Percentiles rank a stretch among this genome's conserved stretches.
These are phyloP conservation scores for Hymenoscyphus repandus DNA, from an alignment of 2,329 filamentous ascomycete species.

Conservation along the genomic window DNA sequence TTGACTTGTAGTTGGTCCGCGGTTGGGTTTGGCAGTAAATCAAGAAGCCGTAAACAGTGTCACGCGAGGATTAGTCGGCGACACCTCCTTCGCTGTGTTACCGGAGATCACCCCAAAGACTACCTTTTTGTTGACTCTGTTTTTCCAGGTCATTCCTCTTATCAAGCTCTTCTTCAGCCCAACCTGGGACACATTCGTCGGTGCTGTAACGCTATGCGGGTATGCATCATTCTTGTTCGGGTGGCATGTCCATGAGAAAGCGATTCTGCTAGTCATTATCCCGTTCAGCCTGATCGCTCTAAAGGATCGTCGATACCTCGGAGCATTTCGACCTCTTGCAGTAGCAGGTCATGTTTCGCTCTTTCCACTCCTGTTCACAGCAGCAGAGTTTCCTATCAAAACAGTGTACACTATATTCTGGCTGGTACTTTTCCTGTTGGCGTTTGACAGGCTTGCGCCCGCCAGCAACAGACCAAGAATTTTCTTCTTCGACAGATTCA, in stretches of 20 bases:
- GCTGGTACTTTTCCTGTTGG: conserved; percentile 79
- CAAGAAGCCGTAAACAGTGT: conserved; percentile 76
- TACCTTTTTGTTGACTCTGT: conserved; percentile 77
- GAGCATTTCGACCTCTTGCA: conserved; percentile 85
- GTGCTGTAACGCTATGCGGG: conserved; percentile 83
- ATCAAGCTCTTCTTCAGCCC: conserved; percentile 76
- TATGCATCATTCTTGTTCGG: conserved; percentile 97
- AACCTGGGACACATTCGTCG: conserved; percentile 85
- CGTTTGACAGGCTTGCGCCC: conserved; percentile 82
- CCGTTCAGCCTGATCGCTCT: conserved; percentile 92
- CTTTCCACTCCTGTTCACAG: conserved; percentile 88
- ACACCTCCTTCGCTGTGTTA: conserved; percentile 88
- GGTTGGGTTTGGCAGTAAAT: conserved; percentile 69
- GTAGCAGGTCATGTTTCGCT: conserved; percentile 93
- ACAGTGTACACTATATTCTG: conserved; percentile 88
- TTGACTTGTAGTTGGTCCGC: conserved; percentile 63
- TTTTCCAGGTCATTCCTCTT: conserved; percentile 76
- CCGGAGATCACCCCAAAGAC: conserved; percentile 75
- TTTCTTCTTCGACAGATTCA: conserved; percentile 88
- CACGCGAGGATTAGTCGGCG: conserved; percentile 86
- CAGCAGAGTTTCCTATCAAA: conserved; percentile 90
- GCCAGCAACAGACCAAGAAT: conserved; percentile 74
- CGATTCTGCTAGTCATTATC: conserved; percentile 87
- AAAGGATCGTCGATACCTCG: conserved; percentile 82
- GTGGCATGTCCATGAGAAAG: conserved; percentile 98